Base-by-base conservation (phyloP, 768 basidiomycete genomes). In the Tricholoma sp. region DNA sequence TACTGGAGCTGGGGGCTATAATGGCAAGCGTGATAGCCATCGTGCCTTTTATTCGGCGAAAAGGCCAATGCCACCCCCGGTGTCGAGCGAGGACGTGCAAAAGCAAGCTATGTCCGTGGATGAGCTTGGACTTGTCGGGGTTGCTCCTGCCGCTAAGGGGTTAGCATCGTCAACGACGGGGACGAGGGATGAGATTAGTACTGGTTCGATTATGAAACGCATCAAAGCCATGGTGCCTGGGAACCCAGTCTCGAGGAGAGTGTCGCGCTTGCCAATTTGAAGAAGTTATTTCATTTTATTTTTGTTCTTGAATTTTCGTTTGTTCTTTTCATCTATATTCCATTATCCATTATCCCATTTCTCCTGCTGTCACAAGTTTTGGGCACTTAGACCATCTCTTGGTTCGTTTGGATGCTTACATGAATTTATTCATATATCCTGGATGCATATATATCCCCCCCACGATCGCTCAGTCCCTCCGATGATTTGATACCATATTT, bases 141-240 rank as follows among this genome's bases (percentile, higher is more conserved):
- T 69, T 61, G 63, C 69, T 55, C 72, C 69, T 58, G 66, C 24
- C 3, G 56, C 22, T 11, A 65, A 47, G 53, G 53, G 54, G 59
- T 70, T 27, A 67, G 65, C 14, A 43, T 63, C 52, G 27, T 27
- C 54, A n/a, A 59, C 59, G 22, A 64, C 69, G 27, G 61, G 64
- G 19, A 70, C 65, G 45, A 79, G 74, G 64, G 81, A 83, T 52
- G 81, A 81, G 32, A 74, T 70, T 57, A 75, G 77, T 55, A 75
- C 76, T 11, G 79, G 82, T 16, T 75, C 80, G 51, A 76, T 82
- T 4, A 74, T 84, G 56, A 81, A 91, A 56, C 81, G 83, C 37
- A 77, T 91, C 69, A 89, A 86, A 70, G 85, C 88, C 4, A 84
- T 91, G 68, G 86, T 86, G 57, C 84, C 87, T 47, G 80, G 80